Base-by-base conservation (phyloP, 2,329 filamentous ascomycete genomes). In the Aspergillus hortae region DNA sequence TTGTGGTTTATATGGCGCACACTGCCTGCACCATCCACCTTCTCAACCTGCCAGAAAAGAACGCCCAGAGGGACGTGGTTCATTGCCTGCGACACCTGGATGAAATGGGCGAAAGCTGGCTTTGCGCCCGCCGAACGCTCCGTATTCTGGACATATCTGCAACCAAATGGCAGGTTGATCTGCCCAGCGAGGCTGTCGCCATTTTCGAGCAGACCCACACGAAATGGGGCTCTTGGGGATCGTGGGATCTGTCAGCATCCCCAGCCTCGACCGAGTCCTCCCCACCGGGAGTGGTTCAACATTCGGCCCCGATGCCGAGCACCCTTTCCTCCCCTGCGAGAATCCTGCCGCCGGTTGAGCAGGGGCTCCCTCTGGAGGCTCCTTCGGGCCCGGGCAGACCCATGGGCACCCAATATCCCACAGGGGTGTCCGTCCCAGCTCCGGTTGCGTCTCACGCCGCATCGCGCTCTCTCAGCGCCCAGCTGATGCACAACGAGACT, bases 81-180 rank as follows among this genome's bases (percentile, higher is more conserved):
- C 92, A 96, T 62, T 91, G 92, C 1, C 81, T 96, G 41, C 92
- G 90, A 64, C 90, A 96, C 57, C 81, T 97, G 1, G 92, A 97
- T 69, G 92, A 97, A 65, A 96, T 99, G 61, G 90, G 90, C 0
- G 92, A 96, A 68, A 88, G 91, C 62, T 99, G 94, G 94, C 82
- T 91, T 1, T 94, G 91, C 63, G 92, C 92, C 9, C 82, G 92
- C 48, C 83, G 92, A 11, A 92, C 92, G 0, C 78, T 97, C 6
- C 84, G 85, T 54, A 95, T 97, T 44, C 78, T 99, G 41, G 91
- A 88, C 59, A 84, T 95, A 4, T 82, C 95, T 11, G 87, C 88
- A 0, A 83, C 85, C n/a, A 94, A 94, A 63, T 97, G 94, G 92
- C 87, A 86, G 15, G 87, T 96, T 41, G 85, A 90, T 51, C 72